phyloP scores from a whole-genome alignment of 345 rosid genomes.

The Eucalyptus regnans region DNA sequence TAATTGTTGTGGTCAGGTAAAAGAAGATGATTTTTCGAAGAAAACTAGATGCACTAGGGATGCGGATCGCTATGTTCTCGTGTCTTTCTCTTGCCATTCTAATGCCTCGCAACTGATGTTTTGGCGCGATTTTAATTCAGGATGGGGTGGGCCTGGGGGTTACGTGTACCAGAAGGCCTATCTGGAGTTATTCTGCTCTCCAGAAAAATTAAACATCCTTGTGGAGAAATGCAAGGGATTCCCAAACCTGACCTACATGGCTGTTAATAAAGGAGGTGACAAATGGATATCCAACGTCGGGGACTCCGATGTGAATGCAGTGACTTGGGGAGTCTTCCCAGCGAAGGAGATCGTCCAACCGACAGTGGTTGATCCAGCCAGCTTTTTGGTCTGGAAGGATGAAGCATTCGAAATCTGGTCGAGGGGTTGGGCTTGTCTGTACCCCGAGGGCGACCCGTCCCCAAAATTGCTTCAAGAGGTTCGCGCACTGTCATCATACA shows the following conservation, averaged over 20 bases:
- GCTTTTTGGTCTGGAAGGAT: constrained; percentile 93
- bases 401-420: constrained; percentile 98
- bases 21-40: background rate
- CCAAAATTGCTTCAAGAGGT: constrained; percentile 74
- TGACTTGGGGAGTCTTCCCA: constrained; percentile 97
- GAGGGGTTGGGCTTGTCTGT: constrained; percentile 71
- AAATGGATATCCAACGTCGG: constrained; percentile 46
- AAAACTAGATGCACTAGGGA: background rate
- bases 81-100: background rate
- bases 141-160: constrained; percentile 99
- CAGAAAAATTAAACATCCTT: constrained; percentile 45
- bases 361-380: constrained; percentile 93
- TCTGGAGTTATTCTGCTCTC: constrained; percentile 90
- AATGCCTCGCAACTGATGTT: background rate
- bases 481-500: background rate
- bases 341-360: constrained; percentile 88
- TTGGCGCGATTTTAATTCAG: constrained; percentile 11
- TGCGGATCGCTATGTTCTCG: background rate
- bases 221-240: constrained; percentile 60
- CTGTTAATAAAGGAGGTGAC: constrained; percentile 51
- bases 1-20: background rate
- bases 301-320: constrained; percentile 58
- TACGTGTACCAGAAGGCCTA: constrained; percentile 95
- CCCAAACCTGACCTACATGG: constrained; percentile 55
- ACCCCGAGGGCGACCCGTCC: constrained; percentile 60